Conservation (phyloP, 495 filamentous ascomycete species). For the Cenococcum geophilum region DNA sequence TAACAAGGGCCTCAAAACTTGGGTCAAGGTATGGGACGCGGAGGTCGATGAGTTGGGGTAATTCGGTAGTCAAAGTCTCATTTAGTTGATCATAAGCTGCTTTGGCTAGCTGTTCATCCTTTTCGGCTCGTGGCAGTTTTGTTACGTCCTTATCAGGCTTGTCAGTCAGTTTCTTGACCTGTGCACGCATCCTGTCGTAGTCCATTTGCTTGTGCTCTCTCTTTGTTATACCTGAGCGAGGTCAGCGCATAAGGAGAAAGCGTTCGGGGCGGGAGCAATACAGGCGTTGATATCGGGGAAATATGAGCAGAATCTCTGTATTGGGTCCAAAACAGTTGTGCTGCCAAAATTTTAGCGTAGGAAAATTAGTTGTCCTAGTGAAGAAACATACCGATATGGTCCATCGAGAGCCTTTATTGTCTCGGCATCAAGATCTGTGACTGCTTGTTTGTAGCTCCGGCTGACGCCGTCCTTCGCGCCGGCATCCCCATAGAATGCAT, state of each 20-base stretch:
- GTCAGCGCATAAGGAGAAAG: neutral
- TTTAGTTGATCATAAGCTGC: constrained; percentile 92
- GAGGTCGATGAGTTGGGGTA: constrained; percentile 96
- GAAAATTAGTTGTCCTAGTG: constrained; percentile 4
- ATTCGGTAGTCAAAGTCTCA: constrained; percentile 84
- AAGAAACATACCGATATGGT: constrained; percentile 66
- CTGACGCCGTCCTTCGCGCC: constrained; percentile 91
- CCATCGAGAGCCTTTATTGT: constrained; percentile 97
- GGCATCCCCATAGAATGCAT: constrained; percentile 96
- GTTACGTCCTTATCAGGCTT: constrained; percentile 97
- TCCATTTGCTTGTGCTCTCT: constrained; percentile 95
- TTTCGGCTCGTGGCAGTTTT: constrained; percentile 88
- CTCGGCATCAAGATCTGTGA: constrained; percentile 94
- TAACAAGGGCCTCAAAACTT: constrained; percentile 93
- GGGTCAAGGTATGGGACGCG: constrained; percentile 96
- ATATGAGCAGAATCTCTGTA: constrained; percentile 91
- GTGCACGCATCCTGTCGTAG: constrained; percentile 91
- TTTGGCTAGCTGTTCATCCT: constrained; percentile 88
- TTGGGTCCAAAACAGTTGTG: constrained; percentile 90
- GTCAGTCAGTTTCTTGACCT: constrained; percentile 93
- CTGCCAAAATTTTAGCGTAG: constrained; percentile 37
- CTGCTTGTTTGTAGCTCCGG: constrained; percentile 94
- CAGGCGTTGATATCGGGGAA: constrained; percentile 99
- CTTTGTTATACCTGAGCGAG: constrained; percentile 78
- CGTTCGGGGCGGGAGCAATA: constrained; percentile 32